Percentiles rank a stretch among this genome's conserved stretches.
Evolutionary conservation across 352 stramenopile genomes (phyloP).

Genomic region (Phytophthora vignae): DNA sequence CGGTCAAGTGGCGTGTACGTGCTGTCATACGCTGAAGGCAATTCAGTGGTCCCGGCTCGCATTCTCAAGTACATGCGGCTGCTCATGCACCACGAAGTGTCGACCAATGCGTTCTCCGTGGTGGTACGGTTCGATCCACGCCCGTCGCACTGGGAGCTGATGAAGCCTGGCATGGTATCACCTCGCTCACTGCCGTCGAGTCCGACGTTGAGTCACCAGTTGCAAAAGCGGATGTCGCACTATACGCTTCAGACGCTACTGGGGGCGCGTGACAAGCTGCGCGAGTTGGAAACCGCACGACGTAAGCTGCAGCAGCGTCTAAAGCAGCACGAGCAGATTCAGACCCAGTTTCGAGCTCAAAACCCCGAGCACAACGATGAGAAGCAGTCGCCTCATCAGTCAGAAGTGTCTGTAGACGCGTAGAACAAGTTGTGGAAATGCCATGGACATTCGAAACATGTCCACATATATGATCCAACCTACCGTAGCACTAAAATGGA

Average conservation of each 20-base stretch:
- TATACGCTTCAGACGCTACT: conserved; percentile 80
- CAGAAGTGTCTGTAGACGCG: conserved; percentile 13
- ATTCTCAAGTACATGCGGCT: conserved; percentile 90
- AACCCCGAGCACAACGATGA: not conserved
- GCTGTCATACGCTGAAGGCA: conserved; percentile 80
- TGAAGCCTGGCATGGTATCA: conserved; percentile 85
- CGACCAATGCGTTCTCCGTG: conserved; percentile 86
- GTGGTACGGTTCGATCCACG: conserved; percentile 78
- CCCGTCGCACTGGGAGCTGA: conserved; percentile 77
- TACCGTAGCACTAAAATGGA: not conserved
- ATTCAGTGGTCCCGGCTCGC: conserved; percentile 73
- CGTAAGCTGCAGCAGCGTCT: conserved; percentile 37
- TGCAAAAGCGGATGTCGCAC: conserved; percentile 79
- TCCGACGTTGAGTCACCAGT: conserved; percentile 71
- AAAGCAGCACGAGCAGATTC: conserved; percentile 14
- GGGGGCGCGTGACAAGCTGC: conserved; percentile 67
- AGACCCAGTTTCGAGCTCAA: not conserved
- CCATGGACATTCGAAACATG: not conserved
- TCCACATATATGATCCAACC: not conserved
- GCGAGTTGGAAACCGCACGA: conserved; percentile 53
- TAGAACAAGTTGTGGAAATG: not conserved
- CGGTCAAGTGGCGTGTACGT: conserved; percentile 67
- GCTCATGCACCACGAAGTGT: conserved; percentile 87
- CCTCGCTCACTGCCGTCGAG: conserved; percentile 77
- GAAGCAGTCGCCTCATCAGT: not conserved